Conservation (phyloP, 2,329 filamentous ascomycete genomes). For the Penicillium sp. region DNA sequence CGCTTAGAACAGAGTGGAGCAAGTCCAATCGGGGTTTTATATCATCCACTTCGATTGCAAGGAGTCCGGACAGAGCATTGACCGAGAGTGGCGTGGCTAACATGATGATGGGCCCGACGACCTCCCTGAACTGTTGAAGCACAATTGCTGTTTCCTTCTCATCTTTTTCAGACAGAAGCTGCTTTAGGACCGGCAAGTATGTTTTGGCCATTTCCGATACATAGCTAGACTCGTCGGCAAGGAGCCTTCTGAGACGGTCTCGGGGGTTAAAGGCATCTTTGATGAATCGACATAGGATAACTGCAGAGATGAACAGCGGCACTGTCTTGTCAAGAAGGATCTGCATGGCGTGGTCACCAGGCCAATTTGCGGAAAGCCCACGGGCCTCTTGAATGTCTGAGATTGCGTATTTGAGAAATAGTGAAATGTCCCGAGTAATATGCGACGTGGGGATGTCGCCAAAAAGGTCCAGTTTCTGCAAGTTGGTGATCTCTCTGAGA, state of each 20-base stretch:
- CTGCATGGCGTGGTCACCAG: slow-evolving; percentile 9
- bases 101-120: slow-evolving; percentile 31
- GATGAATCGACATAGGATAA: slow-evolving; percentile 17
- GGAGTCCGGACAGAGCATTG: slow-evolving; percentile 20
- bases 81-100: slow-evolving; percentile 29
- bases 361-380: slow-evolving; percentile 14
- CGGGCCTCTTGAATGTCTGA: slow-evolving; percentile 14
- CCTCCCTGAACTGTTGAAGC: slow-evolving; percentile 19
- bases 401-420: slow-evolving; percentile 23
- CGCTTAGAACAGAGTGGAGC: slow-evolving; percentile 27
- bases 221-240: background rate
- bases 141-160: background rate
- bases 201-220: slow-evolving; percentile 14
- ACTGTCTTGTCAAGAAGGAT: slow-evolving; percentile 9
- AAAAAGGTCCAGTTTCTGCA: background rate
- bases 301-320: slow-evolving; percentile 19
- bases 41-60: slow-evolving; percentile 13
- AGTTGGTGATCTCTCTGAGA: background rate
- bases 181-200: slow-evolving; percentile 14
- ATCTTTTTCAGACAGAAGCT: slow-evolving; percentile 3
- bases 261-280: slow-evolving; percentile 6
- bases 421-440: slow-evolving; percentile 27
- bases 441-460: slow-evolving; percentile 22
- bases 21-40: slow-evolving; percentile 19
- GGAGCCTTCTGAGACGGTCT: slow-evolving; percentile 8